Conservation (phyloP, 2,329 filamentous ascomycete genomes). For the Gremmenia infestans region DNA sequence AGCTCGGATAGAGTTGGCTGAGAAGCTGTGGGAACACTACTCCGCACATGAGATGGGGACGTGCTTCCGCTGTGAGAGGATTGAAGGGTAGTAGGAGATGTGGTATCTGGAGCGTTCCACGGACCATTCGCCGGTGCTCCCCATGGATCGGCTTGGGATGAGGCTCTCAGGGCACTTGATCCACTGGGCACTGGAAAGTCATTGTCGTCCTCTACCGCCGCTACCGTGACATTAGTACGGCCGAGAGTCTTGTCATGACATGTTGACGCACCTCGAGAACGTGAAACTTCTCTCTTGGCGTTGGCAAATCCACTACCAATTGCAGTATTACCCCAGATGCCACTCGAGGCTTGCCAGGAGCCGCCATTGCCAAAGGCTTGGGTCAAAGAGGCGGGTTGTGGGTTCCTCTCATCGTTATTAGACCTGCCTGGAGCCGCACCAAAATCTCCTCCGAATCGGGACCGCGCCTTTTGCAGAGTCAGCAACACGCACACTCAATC, state of each 20-base stretch:
- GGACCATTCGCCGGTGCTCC: constrained; percentile 43
- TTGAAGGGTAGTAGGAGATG: constrained; percentile 39
- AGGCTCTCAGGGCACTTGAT: constrained; percentile 62
- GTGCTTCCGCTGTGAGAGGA: constrained; percentile 45
- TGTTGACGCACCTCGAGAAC: constrained; percentile 43
- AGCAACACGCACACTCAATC: constrained; percentile 15
- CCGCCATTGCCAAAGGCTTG: constrained; percentile 40
- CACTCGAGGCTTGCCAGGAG: constrained; percentile 34
- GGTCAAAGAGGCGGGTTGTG: constrained; percentile 36
- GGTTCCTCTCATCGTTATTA: constrained; percentile 30
- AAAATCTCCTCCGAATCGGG: constrained; percentile 37
- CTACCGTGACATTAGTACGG: constrained; percentile 19
- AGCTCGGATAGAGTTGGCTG: constrained; percentile 37
- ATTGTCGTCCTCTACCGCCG: constrained; percentile 34
- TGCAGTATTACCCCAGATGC: constrained; percentile 47
- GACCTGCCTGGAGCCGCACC: constrained; percentile 27
- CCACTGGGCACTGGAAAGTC: constrained; percentile 52
- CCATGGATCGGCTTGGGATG: constrained; percentile 66
- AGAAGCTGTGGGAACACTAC: constrained; percentile 38
- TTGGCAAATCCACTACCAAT: constrained; percentile 42
- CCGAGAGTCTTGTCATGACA: constrained; percentile 4
- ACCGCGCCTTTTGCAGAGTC: constrained; percentile 26
- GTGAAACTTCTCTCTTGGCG: constrained; percentile 40
- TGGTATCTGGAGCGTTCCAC: constrained; percentile 52
- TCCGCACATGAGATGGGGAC: constrained; percentile 54